phyloP scores from a whole-genome alignment of 2,329 filamentous ascomycete genomes.

The Lecanoromycetidae sp. region DNA sequence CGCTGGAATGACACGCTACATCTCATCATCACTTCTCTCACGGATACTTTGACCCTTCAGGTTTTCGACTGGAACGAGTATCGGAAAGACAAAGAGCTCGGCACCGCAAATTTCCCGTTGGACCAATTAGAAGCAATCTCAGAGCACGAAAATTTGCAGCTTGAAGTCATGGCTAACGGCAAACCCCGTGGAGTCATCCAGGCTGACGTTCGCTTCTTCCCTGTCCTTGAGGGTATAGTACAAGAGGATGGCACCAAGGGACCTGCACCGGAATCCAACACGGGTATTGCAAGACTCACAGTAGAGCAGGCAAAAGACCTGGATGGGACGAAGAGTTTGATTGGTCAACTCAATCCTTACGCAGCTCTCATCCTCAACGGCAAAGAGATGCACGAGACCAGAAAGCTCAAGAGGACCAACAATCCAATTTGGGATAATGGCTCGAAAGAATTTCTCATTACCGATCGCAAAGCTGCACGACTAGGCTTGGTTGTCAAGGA shows the following conservation, averaged over 20 bases:
- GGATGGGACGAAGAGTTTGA: conserved; percentile 80
- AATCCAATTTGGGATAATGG: conserved; percentile 93
- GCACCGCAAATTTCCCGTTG: conserved; percentile 70
- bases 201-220: conserved; percentile 87
- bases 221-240: conserved; percentile 63
- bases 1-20: conserved; percentile 96
- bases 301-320: conserved; percentile 95
- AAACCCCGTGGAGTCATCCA: conserved; percentile 69
- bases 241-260: conserved; percentile 65
- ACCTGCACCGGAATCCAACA: conserved; percentile 77
- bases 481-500: conserved; percentile 91
- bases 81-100: conserved; percentile 92
- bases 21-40: conserved; percentile 82
- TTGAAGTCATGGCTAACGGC: conserved; percentile 76
- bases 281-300: conserved; percentile 85
- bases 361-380: conserved; percentile 79
- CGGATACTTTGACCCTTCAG: conserved; percentile 72
- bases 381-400: conserved; percentile 77
- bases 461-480: conserved; percentile 79
- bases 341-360: conserved; percentile 86
- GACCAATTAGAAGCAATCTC: conserved; percentile 67
- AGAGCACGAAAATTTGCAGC: conserved; percentile 69
- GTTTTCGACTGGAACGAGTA: conserved; percentile 91
- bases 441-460: conserved; percentile 88
- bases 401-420: conserved; percentile 92